Percentiles rank a stretch among this genome's conserved stretches.
Conservation (phyloP, 257 asterid species). For the Eustoma russellianum region DNA sequence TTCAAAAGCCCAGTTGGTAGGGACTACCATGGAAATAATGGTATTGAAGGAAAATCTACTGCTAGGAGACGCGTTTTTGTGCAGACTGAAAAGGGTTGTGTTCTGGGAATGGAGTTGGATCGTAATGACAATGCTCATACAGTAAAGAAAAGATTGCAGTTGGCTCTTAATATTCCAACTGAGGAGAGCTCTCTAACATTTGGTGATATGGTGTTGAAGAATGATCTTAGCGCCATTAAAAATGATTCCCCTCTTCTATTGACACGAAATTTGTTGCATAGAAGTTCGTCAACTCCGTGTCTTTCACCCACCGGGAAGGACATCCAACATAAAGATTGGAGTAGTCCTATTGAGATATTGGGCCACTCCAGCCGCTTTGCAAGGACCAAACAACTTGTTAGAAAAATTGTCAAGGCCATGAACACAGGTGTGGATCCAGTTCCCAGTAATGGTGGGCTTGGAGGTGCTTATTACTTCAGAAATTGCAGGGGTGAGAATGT, state of each 20-base stretch:
- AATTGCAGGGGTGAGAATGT: constrained; percentile 76
- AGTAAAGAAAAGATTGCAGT: constrained; percentile 78
- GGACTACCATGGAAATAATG: constrained; percentile 54
- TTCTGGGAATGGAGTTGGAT: constrained; percentile 89
- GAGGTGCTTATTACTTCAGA: constrained; percentile 88
- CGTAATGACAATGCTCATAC: constrained; percentile 84
- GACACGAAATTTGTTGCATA: constrained; percentile 68
- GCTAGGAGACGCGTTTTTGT: constrained; percentile 84
- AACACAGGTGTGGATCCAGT: constrained; percentile 79
- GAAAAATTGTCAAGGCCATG: constrained; percentile 74
- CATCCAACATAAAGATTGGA: constrained; percentile 66
- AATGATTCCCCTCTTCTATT: constrained; percentile 81
- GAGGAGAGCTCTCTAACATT: constrained; percentile 89
- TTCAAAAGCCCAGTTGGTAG: constrained; percentile 63
- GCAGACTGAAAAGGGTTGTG: constrained; percentile 86
- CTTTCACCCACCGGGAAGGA: constrained; percentile 89
- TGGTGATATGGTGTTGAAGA: constrained; percentile 79
- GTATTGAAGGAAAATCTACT: constrained; percentile 53
- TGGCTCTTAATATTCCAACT: constrained; percentile 69
- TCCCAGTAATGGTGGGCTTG: constrained; percentile 81
- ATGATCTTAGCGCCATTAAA: constrained; percentile 77
- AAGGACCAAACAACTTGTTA: constrained; percentile 55
- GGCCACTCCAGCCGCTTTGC: constrained; percentile 46
- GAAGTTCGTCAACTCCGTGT: constrained; percentile 97
- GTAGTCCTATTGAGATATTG: constrained; percentile 80